Conservation (phyloP, 495 filamentous ascomycete species). For the Elaphomyces granulatus region DNA sequence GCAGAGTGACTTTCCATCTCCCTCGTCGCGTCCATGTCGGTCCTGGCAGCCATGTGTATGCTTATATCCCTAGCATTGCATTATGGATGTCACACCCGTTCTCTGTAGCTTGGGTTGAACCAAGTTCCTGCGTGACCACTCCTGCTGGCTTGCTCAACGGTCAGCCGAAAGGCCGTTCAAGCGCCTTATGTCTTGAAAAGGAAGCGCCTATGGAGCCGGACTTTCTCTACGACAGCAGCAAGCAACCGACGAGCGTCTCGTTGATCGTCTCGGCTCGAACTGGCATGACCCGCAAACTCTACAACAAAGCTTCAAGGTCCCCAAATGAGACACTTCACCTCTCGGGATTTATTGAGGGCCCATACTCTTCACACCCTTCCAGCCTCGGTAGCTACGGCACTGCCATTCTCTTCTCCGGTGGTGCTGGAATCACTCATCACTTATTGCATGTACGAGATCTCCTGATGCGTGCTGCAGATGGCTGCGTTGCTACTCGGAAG, state of each 20-base stretch:
- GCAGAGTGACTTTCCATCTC: conserved; percentile 53
- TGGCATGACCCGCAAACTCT: conserved; percentile 69
- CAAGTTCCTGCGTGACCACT: conserved; percentile 16
- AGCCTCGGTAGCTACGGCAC: conserved; percentile 68
- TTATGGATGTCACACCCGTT: conserved; percentile 53
- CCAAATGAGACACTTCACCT: conserved; percentile 45
- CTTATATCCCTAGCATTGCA: conserved; percentile 65
- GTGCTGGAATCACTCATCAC: conserved; percentile 81
- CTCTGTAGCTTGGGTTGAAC: conserved; percentile 41
- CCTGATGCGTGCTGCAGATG: conserved; percentile 50
- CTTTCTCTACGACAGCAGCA: conserved; percentile 8
- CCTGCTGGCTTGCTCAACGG: conserved; percentile 7
- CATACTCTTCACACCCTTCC: conserved; percentile 57
- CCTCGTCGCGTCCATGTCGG: conserved; percentile 59
- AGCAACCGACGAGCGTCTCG: conserved; percentile 46
- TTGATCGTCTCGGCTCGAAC: conserved; percentile 66
- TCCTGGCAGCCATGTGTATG: conserved; percentile 66
- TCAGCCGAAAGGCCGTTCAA: conserved; percentile 1
- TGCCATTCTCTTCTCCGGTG: conserved; percentile 71
- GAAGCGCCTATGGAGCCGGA: conserved; percentile 24
- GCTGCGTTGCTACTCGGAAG: conserved; percentile 59
- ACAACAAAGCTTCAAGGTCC: conserved; percentile 46
- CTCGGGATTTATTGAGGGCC: conserved; percentile 61
- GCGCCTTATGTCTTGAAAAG: conserved; percentile 23
- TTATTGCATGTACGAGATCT: conserved; percentile 65